A percentile compares a stretch with the other conserved stretches of the same genome.
These are phyloP conservation scores for Boletus rufocinnamomeus DNA, from an alignment of 768 basidiomycete species.

Conservation along the genomic window DNA sequence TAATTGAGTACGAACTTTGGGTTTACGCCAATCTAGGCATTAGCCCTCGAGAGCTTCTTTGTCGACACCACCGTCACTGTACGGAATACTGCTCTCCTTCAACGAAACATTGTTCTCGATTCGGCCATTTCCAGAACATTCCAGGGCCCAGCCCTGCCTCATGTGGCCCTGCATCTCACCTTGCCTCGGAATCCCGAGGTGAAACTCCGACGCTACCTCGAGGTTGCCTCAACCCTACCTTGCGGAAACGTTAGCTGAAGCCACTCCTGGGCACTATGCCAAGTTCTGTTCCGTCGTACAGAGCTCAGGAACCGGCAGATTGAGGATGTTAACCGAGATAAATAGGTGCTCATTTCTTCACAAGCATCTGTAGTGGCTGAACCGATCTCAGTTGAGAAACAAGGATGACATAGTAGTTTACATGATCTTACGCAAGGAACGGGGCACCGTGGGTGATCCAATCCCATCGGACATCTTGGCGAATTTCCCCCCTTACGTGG, in stretches of 20 bases:
- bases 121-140: not conserved
- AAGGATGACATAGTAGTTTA: not conserved
- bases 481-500: not conserved
- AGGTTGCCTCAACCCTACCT: too few species aligned
- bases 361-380: not conserved
- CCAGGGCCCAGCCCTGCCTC: too few species aligned
- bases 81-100: not conserved
- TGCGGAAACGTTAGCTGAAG: too few species aligned
- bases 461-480: not conserved
- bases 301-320: constrained; percentile 5
- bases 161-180: too few species aligned
- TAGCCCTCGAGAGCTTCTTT: not conserved
- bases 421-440: not conserved
- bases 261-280: not conserved
- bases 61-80: not conserved
- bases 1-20: not conserved
- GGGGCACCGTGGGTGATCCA: not conserved
- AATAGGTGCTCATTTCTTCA: not conserved
- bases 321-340: constrained; percentile 6
- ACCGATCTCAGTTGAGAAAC: not conserved
- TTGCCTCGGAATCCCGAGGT: too few species aligned
- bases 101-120: not conserved
- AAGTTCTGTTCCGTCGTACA: constrained; percentile 7
- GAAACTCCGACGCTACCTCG: too few species aligned
- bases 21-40: not conserved